Base-by-base conservation (phyloP, 2,329 filamentous ascomycete genomes). In the Apiospora phragmitis region DNA sequence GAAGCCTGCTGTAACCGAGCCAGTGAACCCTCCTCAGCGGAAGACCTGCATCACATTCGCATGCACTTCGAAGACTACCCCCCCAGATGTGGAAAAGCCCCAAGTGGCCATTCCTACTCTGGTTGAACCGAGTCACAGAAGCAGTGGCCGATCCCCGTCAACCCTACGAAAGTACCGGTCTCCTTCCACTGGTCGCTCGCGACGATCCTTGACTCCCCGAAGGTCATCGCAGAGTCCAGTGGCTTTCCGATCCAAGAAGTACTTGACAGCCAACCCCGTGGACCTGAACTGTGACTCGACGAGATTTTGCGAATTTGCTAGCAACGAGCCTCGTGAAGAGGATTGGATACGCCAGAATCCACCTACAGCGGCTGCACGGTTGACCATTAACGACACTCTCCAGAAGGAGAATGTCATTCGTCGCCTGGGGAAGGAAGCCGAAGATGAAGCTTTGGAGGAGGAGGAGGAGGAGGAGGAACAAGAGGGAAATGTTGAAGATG, bases 291-390 rank as follows among this genome's bases (percentile, higher is more conserved):
- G 83, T 51, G 88, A 91, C 73, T 85, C 86, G 35, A 90, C 83
- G 78, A 90, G 84, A 67, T 98, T 98, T 79, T 94, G 98, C 79
- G 95, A 97, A 77, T 98, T 98, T 80, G 95, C 94, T 59, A 94
- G 92, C 79, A 94, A 93, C 67, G 87, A 91, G 71, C 87, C 92
- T 51, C 90, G 94, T 71, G 93, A 96, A 72, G 95, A 98, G 71
- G 95, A 97, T 76, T 99, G 96, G 96, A 93, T 97, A 41, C 85
- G 85, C 21, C 90, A 92, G 70, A 92, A 93, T 16, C 67, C 67
- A 76, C 86, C 88, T 9, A 88, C 89, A 42, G 85, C 90, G 74
- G 87, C 87, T 70, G 87, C 87, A 67, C 94, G 93, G 77, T 86
- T 99, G 49, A 98, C 95, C 4, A 91, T 99, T 74, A 91, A 92